Evolutionary conservation across 345 rosid genomes (phyloP), one percentile per base, ranked within the genome.

Genomic region (Trapa incisa): DNA sequence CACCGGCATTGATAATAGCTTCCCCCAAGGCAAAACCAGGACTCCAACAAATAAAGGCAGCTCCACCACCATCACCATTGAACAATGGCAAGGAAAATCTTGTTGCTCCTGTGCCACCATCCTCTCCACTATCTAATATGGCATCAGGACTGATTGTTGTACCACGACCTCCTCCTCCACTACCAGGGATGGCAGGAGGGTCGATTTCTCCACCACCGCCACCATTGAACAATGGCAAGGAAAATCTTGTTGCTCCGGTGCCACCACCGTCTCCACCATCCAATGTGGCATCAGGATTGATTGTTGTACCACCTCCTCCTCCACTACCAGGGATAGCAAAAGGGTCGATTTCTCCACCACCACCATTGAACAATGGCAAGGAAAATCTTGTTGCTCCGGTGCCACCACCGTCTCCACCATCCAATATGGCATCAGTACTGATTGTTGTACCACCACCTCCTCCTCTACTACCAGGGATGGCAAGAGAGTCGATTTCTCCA

Each of bases 201-300:
- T 15, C 63, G 2, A 1, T 38, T 2, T 74, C 71, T 4, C 75
- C 80, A n/a, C 75, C 76, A 0, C 64, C 67, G 0, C 80, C 73
- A 1, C 71, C 77, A 2, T 61, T 11, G 38, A 37, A 37, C 29
- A 57, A 57, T 29, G 61, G 61, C 29, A 57, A 22, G 35, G 61
- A 22, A 22, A 22, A 22, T 22, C 29, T 22, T 22, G 29, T 22
- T 22, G 29, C 29, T 22, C 29, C 29, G 29, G 29, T 22, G 29
- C 29, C 29, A 22, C 29, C 29, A 22, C 29, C 29, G 29, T 22
- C 29, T 22, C 29, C 29, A 22, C 29, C 29, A 22, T 22, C 29
- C 29, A 22, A 22, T 22, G 0, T 22, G 29, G 29, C 29, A 22
- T 22, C 29, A 22, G 29, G 29, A 22, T 22, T 22, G 29, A 22